Evolutionary conservation across 768 basidiomycete genomes (phyloP).

Genomic region (Xerocomus potaroensis): DNA sequence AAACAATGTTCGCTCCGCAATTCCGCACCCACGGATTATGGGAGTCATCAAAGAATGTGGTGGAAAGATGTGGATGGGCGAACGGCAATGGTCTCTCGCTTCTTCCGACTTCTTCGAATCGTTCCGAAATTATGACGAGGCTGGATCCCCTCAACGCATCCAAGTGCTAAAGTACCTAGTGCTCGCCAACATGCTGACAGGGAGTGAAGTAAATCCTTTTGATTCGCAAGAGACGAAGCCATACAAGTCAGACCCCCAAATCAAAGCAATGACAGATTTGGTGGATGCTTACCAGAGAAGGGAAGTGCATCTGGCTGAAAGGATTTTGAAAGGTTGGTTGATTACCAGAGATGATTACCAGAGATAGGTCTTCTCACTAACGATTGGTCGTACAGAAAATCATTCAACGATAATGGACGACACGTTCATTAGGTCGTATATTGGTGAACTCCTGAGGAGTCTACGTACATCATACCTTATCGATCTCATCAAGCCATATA

Average conservation of each 20-base stretch:
- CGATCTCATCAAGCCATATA: constrained; percentile 97
- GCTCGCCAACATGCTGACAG: constrained; percentile 95
- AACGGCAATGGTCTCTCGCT: constrained; percentile 97
- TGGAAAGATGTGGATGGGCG: constrained; percentile 99
- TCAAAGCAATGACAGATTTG: constrained; percentile 96
- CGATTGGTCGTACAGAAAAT: too few relatives aligned
- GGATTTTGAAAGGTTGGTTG: constrained; percentile 75
- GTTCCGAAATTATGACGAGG: constrained; percentile 98
- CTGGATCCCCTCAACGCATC: constrained; percentile 92
- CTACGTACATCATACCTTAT: constrained; percentile 95
- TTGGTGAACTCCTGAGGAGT: constrained; percentile 92
- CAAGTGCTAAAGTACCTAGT: constrained; percentile 99
- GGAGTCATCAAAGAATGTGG: constrained; percentile 99
- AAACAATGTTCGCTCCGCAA: constrained; percentile 88
- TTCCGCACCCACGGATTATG: constrained; percentile 97
- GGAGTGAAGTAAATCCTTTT: constrained; percentile 98
- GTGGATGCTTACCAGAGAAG: constrained; percentile 96
- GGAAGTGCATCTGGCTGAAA: constrained; percentile 97
- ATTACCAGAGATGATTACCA: neutral
- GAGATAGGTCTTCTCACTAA: too few relatives aligned
- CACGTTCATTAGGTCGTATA: constrained; percentile 89
- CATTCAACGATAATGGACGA: constrained; percentile 96
- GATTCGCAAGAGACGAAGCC: constrained; percentile 99
- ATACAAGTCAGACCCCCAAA: constrained; percentile 92
- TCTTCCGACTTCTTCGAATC: constrained; percentile 99